These are phyloP conservation scores for Lentinula detonsa DNA, from an alignment of 768 basidiomycete species.

Conservation along the genomic window DNA sequence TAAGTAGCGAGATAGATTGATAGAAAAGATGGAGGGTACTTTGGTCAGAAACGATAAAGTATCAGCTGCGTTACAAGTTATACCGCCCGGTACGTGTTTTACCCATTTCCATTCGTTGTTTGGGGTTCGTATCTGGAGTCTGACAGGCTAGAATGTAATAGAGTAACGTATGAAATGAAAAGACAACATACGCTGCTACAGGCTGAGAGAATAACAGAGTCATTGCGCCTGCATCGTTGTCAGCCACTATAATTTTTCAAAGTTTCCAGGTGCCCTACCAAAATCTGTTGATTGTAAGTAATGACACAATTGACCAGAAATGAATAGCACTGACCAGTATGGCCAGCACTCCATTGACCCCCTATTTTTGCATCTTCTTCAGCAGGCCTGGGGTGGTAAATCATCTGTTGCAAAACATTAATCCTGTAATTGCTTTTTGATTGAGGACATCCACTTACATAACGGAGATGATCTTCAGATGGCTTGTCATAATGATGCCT, in stretches of 20 bases:
- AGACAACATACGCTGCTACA: constrained; percentile 18
- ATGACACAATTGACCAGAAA: not conserved
- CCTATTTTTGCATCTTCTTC: constrained; percentile 34
- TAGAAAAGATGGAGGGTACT: constrained; percentile 1
- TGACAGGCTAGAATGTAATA: constrained; percentile 1
- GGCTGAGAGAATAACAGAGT: constrained; percentile 31
- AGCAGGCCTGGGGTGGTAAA: constrained; percentile 28
- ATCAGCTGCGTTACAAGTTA: constrained; percentile 32
- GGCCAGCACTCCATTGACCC: constrained; percentile 41
- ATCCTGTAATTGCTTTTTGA: not conserved
- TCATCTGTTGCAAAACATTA: constrained; percentile 17
- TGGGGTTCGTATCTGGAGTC: constrained; percentile 30
- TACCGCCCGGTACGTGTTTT: constrained; percentile 23
- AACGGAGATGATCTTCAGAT: constrained; percentile 27
- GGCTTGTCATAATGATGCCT: constrained; percentile 29
- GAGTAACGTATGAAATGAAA: not conserved
- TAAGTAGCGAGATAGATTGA: not conserved
- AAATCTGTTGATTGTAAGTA: constrained; percentile 6
- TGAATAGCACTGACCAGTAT: constrained; percentile 26
- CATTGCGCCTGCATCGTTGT: constrained; percentile 20
- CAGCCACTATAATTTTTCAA: not conserved
- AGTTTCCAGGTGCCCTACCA: not conserved
- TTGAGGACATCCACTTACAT: constrained; percentile 11
- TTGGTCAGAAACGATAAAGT: constrained; percentile 35
- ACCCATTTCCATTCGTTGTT: constrained; percentile 28